These are phyloP conservation scores for Rhodamnia rubescens DNA, from an alignment of 345 rosid genomes.

Conservation along the genomic window DNA sequence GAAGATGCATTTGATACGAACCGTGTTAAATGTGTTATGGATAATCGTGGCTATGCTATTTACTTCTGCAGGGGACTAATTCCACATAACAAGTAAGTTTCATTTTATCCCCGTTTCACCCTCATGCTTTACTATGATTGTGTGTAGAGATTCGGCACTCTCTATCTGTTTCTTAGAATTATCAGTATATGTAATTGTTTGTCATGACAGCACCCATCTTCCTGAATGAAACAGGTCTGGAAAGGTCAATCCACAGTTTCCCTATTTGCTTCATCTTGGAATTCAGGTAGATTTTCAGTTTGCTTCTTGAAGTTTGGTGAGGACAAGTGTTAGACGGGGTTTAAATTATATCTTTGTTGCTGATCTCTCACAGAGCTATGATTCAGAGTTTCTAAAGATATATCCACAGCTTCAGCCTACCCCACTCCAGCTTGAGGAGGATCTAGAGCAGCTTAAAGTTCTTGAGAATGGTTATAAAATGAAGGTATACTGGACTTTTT, in stretches of 20 bases:
- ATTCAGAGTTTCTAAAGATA: constrained; percentile 71
- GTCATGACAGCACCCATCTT: neutral
- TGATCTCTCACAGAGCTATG: constrained; percentile 54
- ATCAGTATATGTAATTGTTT: neutral
- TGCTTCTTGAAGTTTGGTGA: neutral
- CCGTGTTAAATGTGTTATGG: too few relatives aligned
- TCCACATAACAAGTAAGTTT: too few relatives aligned
- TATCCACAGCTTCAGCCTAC: constrained; percentile 81
- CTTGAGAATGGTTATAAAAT: constrained; percentile 95
- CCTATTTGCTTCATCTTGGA: constrained; percentile 95
- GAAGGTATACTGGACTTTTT: constrained; percentile 41
- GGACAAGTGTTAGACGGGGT: neutral
- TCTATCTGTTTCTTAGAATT: neutral
- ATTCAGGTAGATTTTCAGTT: constrained; percentile 51
- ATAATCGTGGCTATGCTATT: too few relatives aligned
- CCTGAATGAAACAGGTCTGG: constrained; percentile 47
- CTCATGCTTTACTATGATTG: too few relatives aligned
- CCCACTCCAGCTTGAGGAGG: constrained; percentile 88
- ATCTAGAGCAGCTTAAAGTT: constrained; percentile 94
- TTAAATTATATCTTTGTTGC: neutral
- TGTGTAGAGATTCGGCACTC: neutral
- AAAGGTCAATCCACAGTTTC: constrained; percentile 64
- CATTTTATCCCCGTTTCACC: too few relatives aligned
- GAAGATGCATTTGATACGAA: too few relatives aligned
- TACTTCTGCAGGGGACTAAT: too few relatives aligned